These are phyloP conservation scores for Allomyces arbusculus DNA, from an alignment of 192 early-diverging fungal genomes.

Conservation along the genomic window DNA sequence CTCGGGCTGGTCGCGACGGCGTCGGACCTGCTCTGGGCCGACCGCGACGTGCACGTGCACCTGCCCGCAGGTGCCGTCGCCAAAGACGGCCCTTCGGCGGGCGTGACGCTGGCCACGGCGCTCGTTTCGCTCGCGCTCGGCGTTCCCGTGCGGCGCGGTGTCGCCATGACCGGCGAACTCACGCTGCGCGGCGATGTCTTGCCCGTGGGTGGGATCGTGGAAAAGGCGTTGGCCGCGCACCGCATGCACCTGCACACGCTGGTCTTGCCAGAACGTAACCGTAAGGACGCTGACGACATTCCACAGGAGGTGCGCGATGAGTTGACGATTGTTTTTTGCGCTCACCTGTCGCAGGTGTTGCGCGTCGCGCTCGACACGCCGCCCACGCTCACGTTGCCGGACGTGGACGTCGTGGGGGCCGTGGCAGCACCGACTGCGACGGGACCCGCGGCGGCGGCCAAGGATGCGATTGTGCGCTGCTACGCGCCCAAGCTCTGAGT, in stretches of 20 bases:
- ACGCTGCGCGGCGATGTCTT: conserved; percentile 61
- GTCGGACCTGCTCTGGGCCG: conserved; percentile 23
- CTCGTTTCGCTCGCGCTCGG: conserved; percentile 54
- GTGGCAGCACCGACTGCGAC: too few species aligned
- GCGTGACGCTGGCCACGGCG: conserved; percentile 52
- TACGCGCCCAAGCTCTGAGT: too few species aligned
- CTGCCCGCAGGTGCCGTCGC: conserved; percentile 56
- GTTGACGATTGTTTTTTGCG: conserved; percentile 49
- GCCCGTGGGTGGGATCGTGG: conserved; percentile 70
- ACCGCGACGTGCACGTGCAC: conserved; percentile 69
- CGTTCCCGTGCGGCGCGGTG: conserved; percentile 23
- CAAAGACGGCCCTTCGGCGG: conserved; percentile 63
- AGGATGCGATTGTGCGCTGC: too few species aligned
- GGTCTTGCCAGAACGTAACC: conserved; percentile 47
- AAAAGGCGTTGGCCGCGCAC: conserved; percentile 68
- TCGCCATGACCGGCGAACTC: conserved; percentile 74
- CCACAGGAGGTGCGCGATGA: conserved; percentile 41
- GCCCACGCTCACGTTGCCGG: neutral
- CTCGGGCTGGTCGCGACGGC: conserved; percentile 24
- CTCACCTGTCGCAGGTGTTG: conserved; percentile 44
- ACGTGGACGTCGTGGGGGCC: too few species aligned
- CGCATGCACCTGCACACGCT: conserved; percentile 51
- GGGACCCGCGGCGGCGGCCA: too few species aligned
- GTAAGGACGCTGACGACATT: conserved; percentile 51
- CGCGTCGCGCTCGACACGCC: conserved; percentile 21